Evolutionary conservation across 306 rosid species (phyloP).

Genomic region (Adenanthera pavonina): DNA sequence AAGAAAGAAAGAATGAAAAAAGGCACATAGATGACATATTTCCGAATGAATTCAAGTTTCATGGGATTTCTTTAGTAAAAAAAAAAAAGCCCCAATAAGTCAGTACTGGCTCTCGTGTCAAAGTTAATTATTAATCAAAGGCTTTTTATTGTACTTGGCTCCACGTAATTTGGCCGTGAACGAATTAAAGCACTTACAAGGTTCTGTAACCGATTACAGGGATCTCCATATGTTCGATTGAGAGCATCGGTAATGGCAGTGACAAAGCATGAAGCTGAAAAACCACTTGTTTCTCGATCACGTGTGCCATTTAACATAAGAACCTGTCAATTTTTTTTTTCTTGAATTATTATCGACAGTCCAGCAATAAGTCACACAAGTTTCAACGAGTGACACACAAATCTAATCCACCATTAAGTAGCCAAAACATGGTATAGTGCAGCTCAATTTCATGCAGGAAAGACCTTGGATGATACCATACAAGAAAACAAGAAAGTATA

Average conservation of each 20-base stretch:
- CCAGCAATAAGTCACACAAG: conserved; percentile 11
- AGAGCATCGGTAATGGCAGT: conserved; percentile 90
- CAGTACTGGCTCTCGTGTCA: conserved; percentile 9
- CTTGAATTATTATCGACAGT: conserved; percentile 25
- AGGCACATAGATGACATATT: conserved; percentile 19
- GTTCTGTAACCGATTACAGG: conserved; percentile 61
- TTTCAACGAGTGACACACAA: conserved; percentile 21
- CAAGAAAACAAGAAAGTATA: conserved; percentile 24
- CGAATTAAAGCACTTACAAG: conserved; percentile 55
- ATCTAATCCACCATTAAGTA: conserved; percentile 25
- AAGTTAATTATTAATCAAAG: conserved; percentile 1
- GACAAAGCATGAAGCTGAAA: conserved; percentile 80
- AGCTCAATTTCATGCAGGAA: conserved; percentile 18
- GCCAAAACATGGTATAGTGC: conserved; percentile 23
- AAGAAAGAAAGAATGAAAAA: neutral
- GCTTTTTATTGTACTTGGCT: conserved; percentile 22
- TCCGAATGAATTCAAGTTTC: neutral
- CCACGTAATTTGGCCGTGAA: conserved; percentile 25
- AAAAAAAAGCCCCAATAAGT: conserved; percentile 9
- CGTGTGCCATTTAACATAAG: conserved; percentile 74
- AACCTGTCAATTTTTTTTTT: conserved; percentile 51
- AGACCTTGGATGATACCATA: conserved; percentile 12
- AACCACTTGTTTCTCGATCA: conserved; percentile 87
- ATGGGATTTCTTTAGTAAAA: conserved; percentile 10
- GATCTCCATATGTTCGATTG: conserved; percentile 81